A percentile compares a stretch with the other conserved stretches of the same genome.
Evolutionary conservation across 1,139 yeast genomes (phyloP).

Genomic region (Blastobotrys aristatus): DNA sequence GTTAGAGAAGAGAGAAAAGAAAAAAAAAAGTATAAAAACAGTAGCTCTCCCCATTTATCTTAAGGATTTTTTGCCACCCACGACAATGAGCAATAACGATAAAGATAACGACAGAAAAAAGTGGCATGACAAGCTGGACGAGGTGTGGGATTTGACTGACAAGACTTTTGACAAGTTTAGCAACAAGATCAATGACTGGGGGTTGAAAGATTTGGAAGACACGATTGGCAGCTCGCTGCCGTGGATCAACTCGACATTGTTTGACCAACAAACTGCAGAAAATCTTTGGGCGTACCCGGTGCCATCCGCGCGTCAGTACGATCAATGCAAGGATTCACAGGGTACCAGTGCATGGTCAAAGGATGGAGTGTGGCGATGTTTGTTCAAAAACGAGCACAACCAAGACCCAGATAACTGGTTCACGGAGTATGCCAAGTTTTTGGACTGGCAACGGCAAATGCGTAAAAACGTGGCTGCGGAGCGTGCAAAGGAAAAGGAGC

Average conservation of each 20-base stretch:
- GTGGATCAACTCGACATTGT: conserved; percentile 13
- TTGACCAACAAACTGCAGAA: conserved; percentile 2
- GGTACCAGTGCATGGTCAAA: conserved; percentile 79
- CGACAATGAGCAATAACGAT: conserved; percentile 7
- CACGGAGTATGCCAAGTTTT: conserved; percentile 55
- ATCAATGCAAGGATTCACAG: conserved; percentile 53
- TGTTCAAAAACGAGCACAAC: conserved; percentile 51
- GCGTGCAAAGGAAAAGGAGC: conserved; percentile 22
- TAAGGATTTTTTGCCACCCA: background rate
- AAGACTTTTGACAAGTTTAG: conserved; percentile 19
- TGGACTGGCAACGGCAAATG: conserved; percentile 65
- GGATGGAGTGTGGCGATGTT: conserved; percentile 78
- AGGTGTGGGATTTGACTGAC: conserved; percentile 21
- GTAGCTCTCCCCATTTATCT: background rate
- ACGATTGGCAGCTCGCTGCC: conserved; percentile 13
- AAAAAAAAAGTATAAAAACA: background rate
- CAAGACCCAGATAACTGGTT: conserved; percentile 40
- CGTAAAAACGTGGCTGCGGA: conserved; percentile 39
- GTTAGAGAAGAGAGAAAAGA: background rate
- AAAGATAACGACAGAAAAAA: conserved; percentile 2
- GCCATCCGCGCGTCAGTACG: conserved; percentile 59
- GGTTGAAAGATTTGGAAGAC: conserved; percentile 17
- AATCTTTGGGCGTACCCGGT: conserved; percentile 46
- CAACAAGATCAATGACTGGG: conserved; percentile 15
- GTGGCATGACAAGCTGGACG: conserved; percentile 18